Base-by-base conservation (phyloP, 139 green algal genomes). In the Ettlia oleoabundans region DNA sequence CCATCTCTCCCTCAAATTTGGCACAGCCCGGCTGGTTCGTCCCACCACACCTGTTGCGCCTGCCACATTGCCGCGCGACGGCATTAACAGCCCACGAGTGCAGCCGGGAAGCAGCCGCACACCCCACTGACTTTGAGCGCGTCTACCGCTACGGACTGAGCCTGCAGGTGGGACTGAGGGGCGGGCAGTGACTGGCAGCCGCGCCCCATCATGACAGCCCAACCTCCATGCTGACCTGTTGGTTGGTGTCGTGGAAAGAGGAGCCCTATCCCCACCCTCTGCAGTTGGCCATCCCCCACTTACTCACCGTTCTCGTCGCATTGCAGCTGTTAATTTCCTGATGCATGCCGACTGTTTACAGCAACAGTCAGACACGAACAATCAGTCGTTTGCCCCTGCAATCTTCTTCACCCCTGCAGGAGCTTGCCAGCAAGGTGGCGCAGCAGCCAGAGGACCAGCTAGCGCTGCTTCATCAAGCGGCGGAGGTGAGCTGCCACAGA, bases 121-220 rank as follows among this genome's bases (percentile, higher is more conserved):
- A 84, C 15, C 38, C 83, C 3, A 24, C 9, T 19, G 83, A 90
- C 53, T 95, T 90, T 64, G 89, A 95, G 19, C 28, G 71, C 1
- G 51, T 93, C 3, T 96, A 96, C 72, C 90, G 93, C 75, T 87
- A 94, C 65, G 92, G 90, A 0, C 85, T 96, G 24, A 86, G 90
- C 21, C 87, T 96, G 28, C n/a, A n/a, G n/a, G n/a, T n/a, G n/a
- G n/a, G n/a, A n/a, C n/a, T n/a, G n/a, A n/a, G n/a, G n/a, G n/a
- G n/a, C n/a, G n/a, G n/a, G n/a, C n/a, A n/a, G n/a, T n/a, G n/a
- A n/a, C n/a, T n/a, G n/a, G n/a, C n/a, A n/a, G n/a, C n/a, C n/a
- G n/a, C n/a, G n/a, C n/a, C n/a, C n/a, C n/a, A n/a, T n/a, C n/a
- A n/a, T n/a, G n/a, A n/a, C n/a, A n/a, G n/a, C n/a, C n/a, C n/a